Base-by-base conservation (phyloP, 148 eudicot genomes). In the Chenopodium formosanum region DNA sequence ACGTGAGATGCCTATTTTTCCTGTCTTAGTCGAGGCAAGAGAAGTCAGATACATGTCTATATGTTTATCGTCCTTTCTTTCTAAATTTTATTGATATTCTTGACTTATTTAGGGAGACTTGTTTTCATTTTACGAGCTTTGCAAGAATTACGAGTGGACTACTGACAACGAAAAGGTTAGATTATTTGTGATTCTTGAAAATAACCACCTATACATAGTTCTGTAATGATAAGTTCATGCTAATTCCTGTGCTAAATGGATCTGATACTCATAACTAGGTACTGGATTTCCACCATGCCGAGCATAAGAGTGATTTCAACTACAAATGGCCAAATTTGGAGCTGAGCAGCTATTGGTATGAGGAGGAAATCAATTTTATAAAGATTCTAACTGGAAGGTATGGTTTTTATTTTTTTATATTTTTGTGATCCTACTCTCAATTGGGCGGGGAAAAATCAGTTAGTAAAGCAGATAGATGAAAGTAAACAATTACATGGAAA, bases 61-160 rank as follows among this genome's bases (percentile, higher is more conserved):
- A 8, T 46, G 48, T 81, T 76, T 62, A 22, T 73, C 20, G n/a
- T 60, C 70, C 65, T 77, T 74, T 70, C 71, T 60, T 48, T 64
- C 20, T 62, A 64, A 27, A 10, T 60, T 75, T 79, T 71, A 78
- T 82, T 83, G 70, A 85, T 80, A 74, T 25, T 73, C 76, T 74
- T 64, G 80, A 25, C 25, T 40, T 79, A 63, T 83, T 23, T 69
- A 91, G 92, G 98, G 98, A 12, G 91, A 94, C 84, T 80, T 92
- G 85, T 93, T 92, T 89, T 94, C 98, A 70, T 94, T 90, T 66
- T 94, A 90, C 86, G 98, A 91, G 87, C 92, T 91, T 46, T 94
- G 97, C 85, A 85, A 85, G 75, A 80, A 91, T 88, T 91, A 89
- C 85, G 84, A 87, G 82, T 92, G 97, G 98, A 86, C 86, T 72